Conservation (phyloP, 495 filamentous ascomycete species). For the Neurospora sp. region DNA sequence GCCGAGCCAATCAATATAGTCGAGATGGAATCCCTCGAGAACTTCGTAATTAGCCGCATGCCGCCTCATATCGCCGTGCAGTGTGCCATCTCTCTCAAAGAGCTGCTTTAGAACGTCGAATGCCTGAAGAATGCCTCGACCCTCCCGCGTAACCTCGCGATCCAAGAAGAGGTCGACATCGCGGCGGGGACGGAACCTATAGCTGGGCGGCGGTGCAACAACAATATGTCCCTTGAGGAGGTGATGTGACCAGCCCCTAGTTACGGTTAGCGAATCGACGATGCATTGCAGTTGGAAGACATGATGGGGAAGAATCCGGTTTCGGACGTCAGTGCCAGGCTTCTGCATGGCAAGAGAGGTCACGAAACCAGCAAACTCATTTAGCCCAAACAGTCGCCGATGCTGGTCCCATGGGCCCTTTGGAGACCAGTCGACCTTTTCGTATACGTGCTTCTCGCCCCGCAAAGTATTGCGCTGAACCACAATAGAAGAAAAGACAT, state of each 20-base stretch:
- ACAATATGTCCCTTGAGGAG: conserved; percentile 22
- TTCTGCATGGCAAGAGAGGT: conserved; percentile 36
- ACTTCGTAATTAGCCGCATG: background rate
- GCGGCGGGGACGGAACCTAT: conserved; percentile 23
- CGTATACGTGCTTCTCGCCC: too few species aligned
- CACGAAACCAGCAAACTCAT: conserved; percentile 30
- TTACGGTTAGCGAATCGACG: conserved; percentile 31
- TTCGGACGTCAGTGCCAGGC: conserved; percentile 24
- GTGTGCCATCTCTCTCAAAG: background rate
- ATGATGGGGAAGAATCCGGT: conserved; percentile 35
- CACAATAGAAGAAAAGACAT: too few species aligned
- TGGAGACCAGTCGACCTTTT: too few species aligned
- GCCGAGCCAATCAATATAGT: conserved; percentile 34
- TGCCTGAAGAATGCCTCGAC: conserved; percentile 11
- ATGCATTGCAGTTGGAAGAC: conserved; percentile 40
- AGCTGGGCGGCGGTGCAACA: conserved; percentile 10
- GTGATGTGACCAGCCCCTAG: conserved; percentile 30
- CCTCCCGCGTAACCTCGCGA: conserved; percentile 17
- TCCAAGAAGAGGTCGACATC: conserved; percentile 39
- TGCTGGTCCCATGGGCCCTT: too few species aligned
- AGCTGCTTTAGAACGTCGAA: background rate
- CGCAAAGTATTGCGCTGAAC: too few species aligned
- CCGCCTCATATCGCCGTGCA: background rate
- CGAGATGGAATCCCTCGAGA: conserved; percentile 13
- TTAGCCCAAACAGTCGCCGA: conserved; percentile 19